phyloP scores from a whole-genome alignment of 2,329 filamentous ascomycete species.

The Hysterium pulicare region DNA sequence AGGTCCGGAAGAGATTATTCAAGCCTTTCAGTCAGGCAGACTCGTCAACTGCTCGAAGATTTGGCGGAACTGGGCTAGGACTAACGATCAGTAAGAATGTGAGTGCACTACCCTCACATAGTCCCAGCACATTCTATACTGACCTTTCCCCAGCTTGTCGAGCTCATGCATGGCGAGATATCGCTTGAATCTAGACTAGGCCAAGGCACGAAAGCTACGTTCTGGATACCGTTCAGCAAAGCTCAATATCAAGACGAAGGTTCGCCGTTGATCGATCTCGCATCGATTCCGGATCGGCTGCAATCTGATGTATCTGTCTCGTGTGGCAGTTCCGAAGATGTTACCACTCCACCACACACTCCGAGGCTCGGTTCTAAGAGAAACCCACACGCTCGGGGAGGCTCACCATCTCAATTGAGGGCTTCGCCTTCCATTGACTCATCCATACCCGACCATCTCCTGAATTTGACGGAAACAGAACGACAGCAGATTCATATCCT shows the following conservation, averaged over 20 bases:
- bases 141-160: constrained; percentile 51
- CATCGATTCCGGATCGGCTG: constrained; percentile 63
- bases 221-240: constrained; percentile 75
- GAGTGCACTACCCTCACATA: constrained; percentile 8
- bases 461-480: constrained; percentile 55
- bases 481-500: constrained; percentile 65
- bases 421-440: constrained; percentile 21
- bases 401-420: constrained; percentile 11
- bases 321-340: constrained; percentile 63
- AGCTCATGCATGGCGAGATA: constrained; percentile 77
- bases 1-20: constrained; percentile 69
- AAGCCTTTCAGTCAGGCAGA: constrained; percentile 81
- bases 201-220: constrained; percentile 68
- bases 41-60: constrained; percentile 72
- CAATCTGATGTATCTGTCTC: constrained; percentile 58
- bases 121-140: not conserved
- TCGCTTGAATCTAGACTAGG: constrained; percentile 64
- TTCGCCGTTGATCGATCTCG: constrained; percentile 58
- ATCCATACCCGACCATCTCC: constrained; percentile 26
- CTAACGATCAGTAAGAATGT: constrained; percentile 76
- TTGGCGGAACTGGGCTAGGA: constrained; percentile 74
- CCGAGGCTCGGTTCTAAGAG: constrained; percentile 19
- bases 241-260: constrained; percentile 53
- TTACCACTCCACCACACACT: constrained; percentile 43
- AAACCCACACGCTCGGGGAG: constrained; percentile 4